A percentile compares a stretch with the other conserved stretches of the same genome.
phyloP scores from a whole-genome alignment of 345 rosid genomes.

The Euphorbia lathyris region DNA sequence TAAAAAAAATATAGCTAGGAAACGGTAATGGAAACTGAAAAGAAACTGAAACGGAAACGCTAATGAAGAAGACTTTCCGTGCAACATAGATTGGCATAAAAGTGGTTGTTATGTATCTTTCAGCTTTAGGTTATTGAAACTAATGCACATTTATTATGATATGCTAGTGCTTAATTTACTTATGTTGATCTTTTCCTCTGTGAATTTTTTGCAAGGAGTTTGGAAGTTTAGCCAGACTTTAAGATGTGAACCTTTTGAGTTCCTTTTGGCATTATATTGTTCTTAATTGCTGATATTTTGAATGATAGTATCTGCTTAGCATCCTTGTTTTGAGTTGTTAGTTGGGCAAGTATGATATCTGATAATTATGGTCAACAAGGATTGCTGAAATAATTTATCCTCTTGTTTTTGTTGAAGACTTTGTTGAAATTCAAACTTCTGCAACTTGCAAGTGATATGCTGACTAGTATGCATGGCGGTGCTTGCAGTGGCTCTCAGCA shows the following conservation, averaged over 20 bases:
- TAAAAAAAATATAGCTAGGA: too few relatives aligned
- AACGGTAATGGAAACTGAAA: too few relatives aligned
- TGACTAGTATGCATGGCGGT: conserved; percentile 15
- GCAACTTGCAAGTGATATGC: conserved; percentile 15
- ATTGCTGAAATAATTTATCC: conserved; percentile 8
- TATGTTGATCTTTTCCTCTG: neutral
- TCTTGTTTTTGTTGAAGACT: conserved; percentile 12
- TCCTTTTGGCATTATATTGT: neutral
- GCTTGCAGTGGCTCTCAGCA: conserved; percentile 81
- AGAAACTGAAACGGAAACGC: too few relatives aligned
- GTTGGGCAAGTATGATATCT: neutral
- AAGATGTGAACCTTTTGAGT: neutral
- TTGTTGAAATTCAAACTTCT: neutral
- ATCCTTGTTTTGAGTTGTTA: neutral
- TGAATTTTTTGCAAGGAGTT: neutral
- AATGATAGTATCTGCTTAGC: neutral
- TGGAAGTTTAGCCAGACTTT: neutral
- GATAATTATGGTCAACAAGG: neutral
- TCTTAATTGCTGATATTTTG: neutral
- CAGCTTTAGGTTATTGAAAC: neutral
- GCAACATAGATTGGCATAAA: too few relatives aligned
- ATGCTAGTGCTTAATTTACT: neutral
- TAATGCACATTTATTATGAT: neutral
- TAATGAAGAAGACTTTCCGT: too few relatives aligned
- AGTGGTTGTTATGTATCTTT: neutral